Evolutionary conservation across 371 early-diverging fungal genomes (phyloP), one percentile per base, ranked within the genome.

Genomic region (Syncephalis fuscata): DNA sequence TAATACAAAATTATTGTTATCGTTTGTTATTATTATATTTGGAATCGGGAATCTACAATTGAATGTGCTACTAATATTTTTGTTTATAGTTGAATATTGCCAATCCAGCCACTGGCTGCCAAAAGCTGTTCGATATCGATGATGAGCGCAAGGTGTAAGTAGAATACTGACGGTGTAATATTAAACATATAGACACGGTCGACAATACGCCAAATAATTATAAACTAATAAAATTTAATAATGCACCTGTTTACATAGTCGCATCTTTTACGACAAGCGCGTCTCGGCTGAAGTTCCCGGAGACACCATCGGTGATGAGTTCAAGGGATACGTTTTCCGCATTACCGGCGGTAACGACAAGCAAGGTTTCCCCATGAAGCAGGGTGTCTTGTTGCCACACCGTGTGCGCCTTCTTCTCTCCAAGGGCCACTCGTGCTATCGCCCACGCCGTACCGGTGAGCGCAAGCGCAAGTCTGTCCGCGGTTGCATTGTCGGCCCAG

Each of bases 301-400:
- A 54, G 93, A 92, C 67, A 66, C 88, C 42, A 77, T 99, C 61
- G 91, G 93, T 60, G 91, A 91, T 59, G 98, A 99, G 74, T 98
- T 91, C 87, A 90, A 88, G 77, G 99, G 98, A 55, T 95, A 90
- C 76, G 82, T 95, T 61, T 86, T 99, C 79, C 86, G 92, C 65
- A 92, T 99, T 64, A 86, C 92, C 54, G 99, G 99, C 63, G 99
- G 99, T 62, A 91, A 95, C 79, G 99, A 99, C 80, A 93, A 92
- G 78, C 97, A 98, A 81, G 98, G 99, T 70, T 86, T 86, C 82
- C 87, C 87, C 63, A 86, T 86, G 87, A 95, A 92, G 84, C 90
- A 92, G 74, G 94, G 93, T 79, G 86, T 98, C 52, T 78, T 92
- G 55, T 73, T 84, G 53, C 79, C 80, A 50, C 75, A 83, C 68